Conservation (phyloP, 2,329 filamentous ascomycete genomes). For the Alternaria viburni region DNA sequence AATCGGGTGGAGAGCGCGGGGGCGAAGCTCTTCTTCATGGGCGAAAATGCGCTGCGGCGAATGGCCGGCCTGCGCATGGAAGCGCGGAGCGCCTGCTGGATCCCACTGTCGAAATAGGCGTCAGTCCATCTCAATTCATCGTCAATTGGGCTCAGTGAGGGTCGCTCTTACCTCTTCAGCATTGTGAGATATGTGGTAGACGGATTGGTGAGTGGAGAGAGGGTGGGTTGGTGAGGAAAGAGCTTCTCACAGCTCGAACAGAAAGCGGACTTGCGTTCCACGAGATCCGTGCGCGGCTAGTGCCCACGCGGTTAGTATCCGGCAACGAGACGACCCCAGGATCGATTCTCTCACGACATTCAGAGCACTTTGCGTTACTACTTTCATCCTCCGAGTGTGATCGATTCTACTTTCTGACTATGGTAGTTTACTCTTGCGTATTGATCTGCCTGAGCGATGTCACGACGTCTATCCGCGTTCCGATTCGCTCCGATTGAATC, state of each 20-base stretch:
- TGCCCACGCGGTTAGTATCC: conserved; percentile 7
- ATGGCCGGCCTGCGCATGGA: conserved; percentile 63
- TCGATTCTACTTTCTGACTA: too few relatives aligned
- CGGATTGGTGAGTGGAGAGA: conserved; percentile 36
- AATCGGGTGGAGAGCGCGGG: conserved; percentile 67
- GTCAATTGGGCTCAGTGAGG: conserved; percentile 45
- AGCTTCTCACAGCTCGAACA: conserved; percentile 18
- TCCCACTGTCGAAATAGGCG: conserved; percentile 62
- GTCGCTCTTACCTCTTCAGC: conserved; percentile 64
- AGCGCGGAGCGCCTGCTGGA: conserved; percentile 69
- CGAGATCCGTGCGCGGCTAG: conserved; percentile 15
- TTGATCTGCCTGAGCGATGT: too few relatives aligned
- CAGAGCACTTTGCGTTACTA: background rate
- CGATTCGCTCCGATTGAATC: background rate
- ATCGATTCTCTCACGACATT: background rate
- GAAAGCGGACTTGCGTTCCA: conserved; percentile 10
- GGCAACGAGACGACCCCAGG: background rate
- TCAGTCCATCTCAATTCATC: conserved; percentile 30
- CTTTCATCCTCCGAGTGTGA: background rate
- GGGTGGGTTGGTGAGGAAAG: conserved; percentile 34
- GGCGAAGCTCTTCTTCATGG: conserved; percentile 63
- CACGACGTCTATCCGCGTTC: background rate
- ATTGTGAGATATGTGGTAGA: conserved; percentile 59
- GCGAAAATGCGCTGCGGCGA: conserved; percentile 60
- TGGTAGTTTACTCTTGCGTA: too few relatives aligned